Evolutionary conservation across 495 filamentous ascomycete species (phyloP), one percentile per base, ranked within the genome.

Genomic region (Ramalina intermedia): DNA sequence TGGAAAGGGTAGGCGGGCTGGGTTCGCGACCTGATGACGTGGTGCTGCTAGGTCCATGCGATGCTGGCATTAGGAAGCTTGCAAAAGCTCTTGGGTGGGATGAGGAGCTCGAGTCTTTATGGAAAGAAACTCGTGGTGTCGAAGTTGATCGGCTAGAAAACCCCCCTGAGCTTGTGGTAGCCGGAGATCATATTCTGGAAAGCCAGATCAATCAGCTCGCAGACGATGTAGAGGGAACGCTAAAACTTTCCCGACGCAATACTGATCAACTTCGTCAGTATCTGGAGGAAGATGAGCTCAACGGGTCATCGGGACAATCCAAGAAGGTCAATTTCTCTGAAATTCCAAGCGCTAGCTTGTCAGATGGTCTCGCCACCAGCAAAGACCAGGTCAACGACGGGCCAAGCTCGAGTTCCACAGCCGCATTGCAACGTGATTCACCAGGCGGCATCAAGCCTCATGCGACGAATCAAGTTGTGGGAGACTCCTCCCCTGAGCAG

Each of bases 41-140:
- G 1, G 48, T 88, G 7, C 48, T 84, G 12, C 63, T 90, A 0
- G 83, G 77, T 2, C 79, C 82, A 55, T 94, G 87, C 64, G 91
- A 98, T 70, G 64, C 68, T 2, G 87, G 87, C 1, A 81, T 96
- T n/a, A 73, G 82, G 54, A 80, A 78, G 63, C 73, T 98, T 39
- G 91, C 91, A 12, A 69, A 78, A 54, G 82, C 78, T 27, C 69
- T 94, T 43, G 90, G 87, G 0, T 98, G 91, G 90, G 65, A 78
- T 14, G 78, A 87, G 39, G 90, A 96, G 57, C 69, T 98, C 27
- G 86, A 94, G 60, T 63, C 57, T 11, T 43, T 85, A 17, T 87
- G 81, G 82, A 60, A 71, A 43, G 60, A 66, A 52, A 78, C 74
- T 33, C 29, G 29, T 11, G 29, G 3, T 33, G 12, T 33, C 29